Conservation (phyloP, 2,329 filamentous ascomycete genomes). For the Penicillium sp. region DNA sequence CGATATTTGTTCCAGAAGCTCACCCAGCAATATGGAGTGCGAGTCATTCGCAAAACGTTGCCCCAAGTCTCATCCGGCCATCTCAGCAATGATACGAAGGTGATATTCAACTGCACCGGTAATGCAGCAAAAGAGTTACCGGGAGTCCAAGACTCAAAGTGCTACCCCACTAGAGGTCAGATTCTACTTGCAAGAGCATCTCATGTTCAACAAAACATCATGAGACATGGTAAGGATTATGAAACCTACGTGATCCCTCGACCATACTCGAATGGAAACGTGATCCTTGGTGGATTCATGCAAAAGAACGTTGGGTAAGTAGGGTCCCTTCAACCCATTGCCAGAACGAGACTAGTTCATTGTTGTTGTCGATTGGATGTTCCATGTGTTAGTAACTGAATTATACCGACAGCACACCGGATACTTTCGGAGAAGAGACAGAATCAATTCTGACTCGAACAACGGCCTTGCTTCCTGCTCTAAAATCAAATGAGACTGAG, state of each 20-base stretch:
- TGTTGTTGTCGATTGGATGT: neutral
- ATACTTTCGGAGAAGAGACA: conserved; percentile 34
- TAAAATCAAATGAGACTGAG: conserved; percentile 28
- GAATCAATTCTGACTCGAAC: conserved; percentile 41
- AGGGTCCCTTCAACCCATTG: neutral
- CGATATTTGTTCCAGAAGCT: conserved; percentile 30
- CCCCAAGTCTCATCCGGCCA: neutral
- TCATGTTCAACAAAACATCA: conserved; percentile 35
- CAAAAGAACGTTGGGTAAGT: conserved; percentile 19
- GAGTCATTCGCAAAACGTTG: neutral
- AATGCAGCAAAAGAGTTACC: conserved; percentile 35
- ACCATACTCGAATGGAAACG: conserved; percentile 37
- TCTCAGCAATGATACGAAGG: conserved; percentile 6
- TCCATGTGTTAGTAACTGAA: neutral
- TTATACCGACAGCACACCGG: conserved; percentile 35
- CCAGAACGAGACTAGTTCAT: neutral
- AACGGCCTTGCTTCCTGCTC: conserved; percentile 30
- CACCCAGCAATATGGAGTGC: conserved; percentile 1
- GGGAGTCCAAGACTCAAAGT: conserved; percentile 40
- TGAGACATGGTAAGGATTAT: conserved; percentile 42
- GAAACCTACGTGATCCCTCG: conserved; percentile 46
- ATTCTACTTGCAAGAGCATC: conserved; percentile 40
- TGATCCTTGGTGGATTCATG: conserved; percentile 42
- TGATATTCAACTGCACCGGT: conserved; percentile 25
- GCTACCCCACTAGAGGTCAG: conserved; percentile 45